These are phyloP conservation scores for Nicotiana undulata DNA, from an alignment of 257 asterid species.

Conservation along the genomic window DNA sequence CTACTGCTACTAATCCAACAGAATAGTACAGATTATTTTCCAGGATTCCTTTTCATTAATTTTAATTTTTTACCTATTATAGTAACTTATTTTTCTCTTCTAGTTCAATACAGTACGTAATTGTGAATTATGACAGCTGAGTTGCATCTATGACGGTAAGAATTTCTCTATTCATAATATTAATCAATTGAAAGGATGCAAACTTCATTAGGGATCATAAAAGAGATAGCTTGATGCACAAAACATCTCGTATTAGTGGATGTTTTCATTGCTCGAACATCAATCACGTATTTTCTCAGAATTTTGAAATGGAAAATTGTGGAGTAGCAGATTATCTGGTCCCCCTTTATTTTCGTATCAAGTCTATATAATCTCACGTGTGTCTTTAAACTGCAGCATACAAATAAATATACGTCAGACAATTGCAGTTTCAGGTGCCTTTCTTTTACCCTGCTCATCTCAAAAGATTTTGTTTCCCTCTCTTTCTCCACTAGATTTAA, in stretches of 20 bases:
- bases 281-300: too few species aligned
- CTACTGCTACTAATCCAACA: conserved; percentile 16
- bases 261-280: too few species aligned
- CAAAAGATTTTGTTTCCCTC: background rate
- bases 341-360: background rate
- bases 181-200: too few species aligned
- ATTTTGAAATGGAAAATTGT: too few species aligned
- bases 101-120: background rate
- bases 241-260: too few species aligned
- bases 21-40: conserved; percentile 15
- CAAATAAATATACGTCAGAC: background rate
- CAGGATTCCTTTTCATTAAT: background rate
- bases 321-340: background rate
- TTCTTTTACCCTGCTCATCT: background rate
- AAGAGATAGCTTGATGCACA: too few species aligned
- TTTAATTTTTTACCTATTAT: background rate
- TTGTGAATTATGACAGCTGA: background rate
- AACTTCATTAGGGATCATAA: too few species aligned
- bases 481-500: too few species aligned
- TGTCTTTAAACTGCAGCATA: background rate
- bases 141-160: too few species aligned
- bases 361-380: conserved; percentile 9
- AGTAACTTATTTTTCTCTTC: background rate
- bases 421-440: conserved; percentile 13
- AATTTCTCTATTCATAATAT: too few species aligned